Base-by-base conservation (phyloP, 2,329 filamentous ascomycete species). In the Calcarisporium arbuscula region DNA sequence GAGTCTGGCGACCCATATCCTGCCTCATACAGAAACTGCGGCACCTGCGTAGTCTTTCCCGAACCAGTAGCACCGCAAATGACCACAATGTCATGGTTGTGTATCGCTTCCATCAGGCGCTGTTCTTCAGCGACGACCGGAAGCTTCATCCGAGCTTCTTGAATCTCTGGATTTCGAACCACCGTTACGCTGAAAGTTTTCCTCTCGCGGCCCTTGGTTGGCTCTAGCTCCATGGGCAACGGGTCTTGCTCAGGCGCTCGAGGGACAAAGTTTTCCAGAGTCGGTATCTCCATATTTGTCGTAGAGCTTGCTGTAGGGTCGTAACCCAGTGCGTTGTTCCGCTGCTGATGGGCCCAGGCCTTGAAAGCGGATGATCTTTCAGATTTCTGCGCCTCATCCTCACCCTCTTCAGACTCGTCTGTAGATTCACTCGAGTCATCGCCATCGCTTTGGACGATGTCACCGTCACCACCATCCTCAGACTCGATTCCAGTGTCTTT, bases 1-100 rank as follows among this genome's bases (percentile, higher is more conserved):
- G 86, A 85, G 17, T 77, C 68, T 1, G 78, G 70, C 19, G 82
- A 80, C 9, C 90, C 92, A 52, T 94, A 96, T 6, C 92, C 92
- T 31, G 89, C 82, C 65, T 98, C 92, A 48, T 85, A 95, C 19
- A 98, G 68, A 52, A 98, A 98, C 52, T 98, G 92, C 1, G 94
- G 94, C 8, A 98, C 77, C 58, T 98, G 92, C 0, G 92, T 98
- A 0, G 94, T 98, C 61, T 98, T 98, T 56, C 92, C 92, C 43
- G 88, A 95, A 60, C 92, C 92, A 21, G 94, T 98, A 11, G 88
- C 83, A 60, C 92, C 92, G 63, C 90, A 95, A 7, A 98, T 78
- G 9, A 98, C 83, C 2, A 95, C 85, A 4, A 87, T 80, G 34
- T 90, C 76, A 55, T 95, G 84, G 54, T 90, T 90, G 59, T 95